Evolutionary conservation across 2,329 filamentous ascomycete species (phyloP).

Genomic region (Helotiales sp.): DNA sequence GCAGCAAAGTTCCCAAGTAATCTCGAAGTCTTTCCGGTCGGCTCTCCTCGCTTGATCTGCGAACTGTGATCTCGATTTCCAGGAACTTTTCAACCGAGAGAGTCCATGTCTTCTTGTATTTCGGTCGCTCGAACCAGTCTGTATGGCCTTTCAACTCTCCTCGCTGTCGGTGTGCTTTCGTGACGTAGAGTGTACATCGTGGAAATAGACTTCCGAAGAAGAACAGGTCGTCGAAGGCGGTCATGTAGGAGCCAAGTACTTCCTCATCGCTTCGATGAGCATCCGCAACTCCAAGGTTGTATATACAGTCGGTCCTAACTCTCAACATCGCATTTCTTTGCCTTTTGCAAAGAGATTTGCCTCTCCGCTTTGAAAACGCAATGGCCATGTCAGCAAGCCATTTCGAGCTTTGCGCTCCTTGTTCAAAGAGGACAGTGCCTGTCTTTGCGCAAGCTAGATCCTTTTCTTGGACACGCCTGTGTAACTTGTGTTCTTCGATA

Average conservation of each 20-base stretch:
- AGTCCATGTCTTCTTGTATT: neutral
- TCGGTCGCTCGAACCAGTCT: neutral
- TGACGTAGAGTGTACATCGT: neutral
- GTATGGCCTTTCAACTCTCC: neutral
- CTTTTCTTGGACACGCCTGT: constrained; percentile 1
- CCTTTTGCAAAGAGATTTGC: neutral
- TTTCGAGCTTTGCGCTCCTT: constrained; percentile 3
- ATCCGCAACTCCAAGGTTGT: neutral
- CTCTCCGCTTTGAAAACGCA: constrained; percentile 2
- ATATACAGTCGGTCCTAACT: constrained; percentile 4
- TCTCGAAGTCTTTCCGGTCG: neutral
- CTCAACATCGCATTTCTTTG: constrained; percentile 6
- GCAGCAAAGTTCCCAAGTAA: constrained; percentile 7
- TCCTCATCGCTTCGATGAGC: neutral
- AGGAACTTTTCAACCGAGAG: neutral
- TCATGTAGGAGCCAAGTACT: constrained; percentile 6
- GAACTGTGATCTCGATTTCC: neutral
- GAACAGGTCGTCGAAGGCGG: constrained; percentile 14
- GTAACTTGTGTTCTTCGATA: neutral
- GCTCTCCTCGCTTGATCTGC: neutral
- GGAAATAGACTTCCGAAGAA: constrained; percentile 12
- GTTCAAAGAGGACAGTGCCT: neutral
- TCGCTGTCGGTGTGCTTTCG: neutral
- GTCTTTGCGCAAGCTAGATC: neutral
- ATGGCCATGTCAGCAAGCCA: constrained; percentile 6